Base-by-base conservation (phyloP, 768 basidiomycete genomes). In the Mycena vulgaris region DNA sequence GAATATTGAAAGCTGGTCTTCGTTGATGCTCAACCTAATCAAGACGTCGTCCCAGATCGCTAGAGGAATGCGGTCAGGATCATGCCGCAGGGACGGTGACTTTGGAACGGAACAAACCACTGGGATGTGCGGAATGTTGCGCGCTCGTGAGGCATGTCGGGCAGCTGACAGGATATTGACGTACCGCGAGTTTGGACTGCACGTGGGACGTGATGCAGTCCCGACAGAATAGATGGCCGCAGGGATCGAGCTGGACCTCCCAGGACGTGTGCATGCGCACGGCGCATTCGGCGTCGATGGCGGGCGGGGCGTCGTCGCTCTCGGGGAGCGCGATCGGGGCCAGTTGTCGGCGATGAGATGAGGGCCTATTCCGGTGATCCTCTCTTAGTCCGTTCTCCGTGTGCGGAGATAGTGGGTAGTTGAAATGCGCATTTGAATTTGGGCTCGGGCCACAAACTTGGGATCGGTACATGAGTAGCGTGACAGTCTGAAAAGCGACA, bases 101-200 rank as follows among this genome's bases (percentile, higher is more conserved):
- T 16, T 45, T 21, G 7, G 35, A 31, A 30, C 21, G n/a, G 25
- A 30, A 59, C 57, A 17, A 19, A 45, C 57, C 57, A 23, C 57
- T 45, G 4, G 57, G 35, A 37, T 39, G 33, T 5, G n/a, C n/a
- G 6, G 31, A 45, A 45, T 59, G 21, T 16, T 59, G 25, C 17
- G 57, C 8, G 28, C 40, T 59, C 40, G 3, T 45, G 9, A 27
- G 40, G 40, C 57, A 59, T 45, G 9, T 17, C 21, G 40, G 57
- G 21, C 57, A 59, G 23, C 19, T 59, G 21, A 59, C 31, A 19
- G 57, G 57, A 40, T 45, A 59, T 9, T 19, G 28, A n/a, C 57
- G 40, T 8, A 27, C 42, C 30, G 45, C 19, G 28, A 59, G 40
- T 19, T 59, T 59, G 27, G 42, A 45, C 30, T 45, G 57, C 40